A percentile compares a stretch with the other conserved stretches of the same genome.
Evolutionary conservation across 1,284 basidiomycete genomes (phyloP).

Genomic region (Earliella scabrosa): DNA sequence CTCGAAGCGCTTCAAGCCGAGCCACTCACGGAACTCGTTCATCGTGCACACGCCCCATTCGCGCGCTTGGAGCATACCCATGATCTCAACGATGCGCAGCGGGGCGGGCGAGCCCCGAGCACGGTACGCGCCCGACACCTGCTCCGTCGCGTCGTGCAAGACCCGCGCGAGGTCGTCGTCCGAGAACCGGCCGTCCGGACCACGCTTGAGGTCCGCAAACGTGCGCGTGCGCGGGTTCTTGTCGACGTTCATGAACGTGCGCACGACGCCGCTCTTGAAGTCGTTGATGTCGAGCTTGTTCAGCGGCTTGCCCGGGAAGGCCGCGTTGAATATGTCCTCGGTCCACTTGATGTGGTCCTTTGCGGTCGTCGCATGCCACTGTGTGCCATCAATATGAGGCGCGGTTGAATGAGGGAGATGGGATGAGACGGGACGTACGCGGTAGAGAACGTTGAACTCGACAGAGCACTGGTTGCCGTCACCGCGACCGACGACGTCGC

Average conservation of each 20-base stretch:
- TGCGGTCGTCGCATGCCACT: slow-evolving; percentile 75
- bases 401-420: background rate
- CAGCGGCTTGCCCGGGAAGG: slow-evolving; percentile 42
- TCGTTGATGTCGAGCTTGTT: slow-evolving; percentile 21
- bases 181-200: slow-evolving; percentile 59
- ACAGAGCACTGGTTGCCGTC: slow-evolving; percentile 74
- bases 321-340: slow-evolving; percentile 47
- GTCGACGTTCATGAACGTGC: slow-evolving; percentile 38
- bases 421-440: slow-evolving; percentile 30
- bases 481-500: slow-evolving; percentile 60
- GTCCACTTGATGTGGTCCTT: slow-evolving; percentile 66
- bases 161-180: slow-evolving; percentile 72
- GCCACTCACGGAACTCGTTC: slow-evolving; percentile 69
- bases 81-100: slow-evolving; percentile 72
- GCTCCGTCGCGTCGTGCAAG: slow-evolving; percentile 69
- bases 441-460: slow-evolving; percentile 77
- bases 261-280: slow-evolving; percentile 22
- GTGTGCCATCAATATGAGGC: background rate
- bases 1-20: slow-evolving; percentile 57
- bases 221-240: slow-evolving; percentile 53
- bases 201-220: slow-evolving; percentile 59
- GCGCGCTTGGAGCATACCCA: slow-evolving; percentile 73
- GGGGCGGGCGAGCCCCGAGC: slow-evolving; percentile 77
- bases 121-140: slow-evolving; percentile 70
- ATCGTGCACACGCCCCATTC: slow-evolving; percentile 75